Evolutionary conservation across 78 protist species (phyloP), one percentile per base, ranked within the genome.

Genomic region (Dictyostelium intermedium): DNA sequence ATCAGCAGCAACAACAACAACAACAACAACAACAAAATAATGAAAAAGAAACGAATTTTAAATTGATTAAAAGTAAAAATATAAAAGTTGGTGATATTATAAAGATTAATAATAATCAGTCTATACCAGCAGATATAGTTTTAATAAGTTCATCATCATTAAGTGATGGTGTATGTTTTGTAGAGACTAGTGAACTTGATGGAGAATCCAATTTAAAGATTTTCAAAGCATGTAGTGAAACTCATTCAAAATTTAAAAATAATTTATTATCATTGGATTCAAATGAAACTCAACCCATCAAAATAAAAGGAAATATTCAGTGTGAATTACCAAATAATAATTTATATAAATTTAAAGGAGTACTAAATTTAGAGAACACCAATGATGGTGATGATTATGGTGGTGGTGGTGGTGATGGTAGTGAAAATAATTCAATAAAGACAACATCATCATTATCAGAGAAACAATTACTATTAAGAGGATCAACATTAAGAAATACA

Each of bases 181-280:
- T 94, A n/a, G 96, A 94, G 37, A 91, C 95, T 20, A 32, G 80
- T 35, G 84, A 85, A 81, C 47, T 87, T 3, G 94, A 92, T 56
- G 96, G 87, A 23, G 87, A 83, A 69, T 61, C 82, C 0, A 83
- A 83, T 69, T 83, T 83, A 69, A 83, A 83, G 4, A 39, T 70
- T 25, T 69, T 70, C 27, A 83, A 83, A 83, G n/a, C 87, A 35
- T 56, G 16, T 25, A 53, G 60, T 18, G 87, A 50, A 69, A 83
- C 87, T 10, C 61, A 50, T 50, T 50, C 61, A 39, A 60, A 43
- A 10, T 13, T 16, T 60, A 16, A 34, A 30, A 34, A n/a, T 30
- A 60, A 79, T 27, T 39, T 5, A 5, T 39, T 10, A n/a, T 35
- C 80, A 50, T 50, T 50, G 5, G 23, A 82, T 35, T 82, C 11